Evolutionary conservation across 495 filamentous ascomycete species (phyloP).

Genomic region (Umbilicaria muhlenbergii): DNA sequence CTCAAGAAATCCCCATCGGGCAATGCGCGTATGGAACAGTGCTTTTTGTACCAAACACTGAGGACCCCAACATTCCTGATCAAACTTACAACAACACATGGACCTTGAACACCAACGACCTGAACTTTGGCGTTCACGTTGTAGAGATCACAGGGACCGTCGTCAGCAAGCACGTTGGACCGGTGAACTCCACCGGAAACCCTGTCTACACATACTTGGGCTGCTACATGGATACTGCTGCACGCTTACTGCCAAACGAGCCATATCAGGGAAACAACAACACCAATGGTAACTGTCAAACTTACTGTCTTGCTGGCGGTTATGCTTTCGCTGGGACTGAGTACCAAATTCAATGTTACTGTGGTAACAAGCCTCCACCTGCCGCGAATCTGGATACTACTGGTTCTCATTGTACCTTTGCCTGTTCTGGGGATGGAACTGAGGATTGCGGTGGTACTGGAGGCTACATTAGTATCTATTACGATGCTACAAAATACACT

Average conservation of each 20-base stretch:
- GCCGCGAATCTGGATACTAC: constrained; percentile 11
- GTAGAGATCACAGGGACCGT: constrained; percentile 13
- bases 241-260: constrained; percentile 15
- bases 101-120: constrained; percentile 20
- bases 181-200: constrained; percentile 14
- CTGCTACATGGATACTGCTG: constrained; percentile 15
- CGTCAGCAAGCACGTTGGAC: constrained; percentile 13
- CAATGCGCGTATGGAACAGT: constrained; percentile 17
- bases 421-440: constrained; percentile 18
- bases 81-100: constrained; percentile 12
- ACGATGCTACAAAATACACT: constrained; percentile 19
- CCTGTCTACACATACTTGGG: constrained; percentile 15
- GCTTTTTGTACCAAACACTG: constrained; percentile 10
- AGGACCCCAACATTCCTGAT: constrained; percentile 11
- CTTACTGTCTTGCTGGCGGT: constrained; percentile 6
- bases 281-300: constrained; percentile 17
- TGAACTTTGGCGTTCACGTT: constrained; percentile 13
- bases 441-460: constrained; percentile 28
- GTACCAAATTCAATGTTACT: constrained; percentile 24
- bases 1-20: constrained; percentile 11
- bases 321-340: constrained; percentile 17
- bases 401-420: constrained; percentile 17
- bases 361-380: constrained; percentile 19
- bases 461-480: constrained; percentile 24
- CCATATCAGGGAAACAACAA: constrained; percentile 13